Base-by-base conservation (phyloP, 495 filamentous ascomycete genomes). In the Daldinia concentrica region DNA sequence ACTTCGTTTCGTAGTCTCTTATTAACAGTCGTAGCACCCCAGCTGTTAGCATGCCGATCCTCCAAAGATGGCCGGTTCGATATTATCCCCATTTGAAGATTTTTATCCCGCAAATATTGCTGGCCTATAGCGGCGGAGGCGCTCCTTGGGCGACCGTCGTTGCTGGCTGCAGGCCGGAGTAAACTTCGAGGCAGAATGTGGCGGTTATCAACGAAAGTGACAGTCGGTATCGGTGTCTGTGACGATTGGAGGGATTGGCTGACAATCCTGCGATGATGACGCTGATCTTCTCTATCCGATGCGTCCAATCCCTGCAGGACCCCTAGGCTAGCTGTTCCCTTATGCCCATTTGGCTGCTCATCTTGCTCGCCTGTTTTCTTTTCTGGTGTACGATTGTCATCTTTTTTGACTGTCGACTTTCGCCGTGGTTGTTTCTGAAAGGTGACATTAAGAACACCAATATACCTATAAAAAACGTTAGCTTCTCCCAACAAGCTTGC, bases 11-110 rank as follows among this genome's bases (percentile, higher is more conserved):
- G 89, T 19, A 99, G 81, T 66, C 89, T 89, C 62, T 89, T 90
- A 75, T 99, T 99, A 22, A 98, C 92, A 19, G 89, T 95, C 2
- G 95, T 99, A n/a, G 93, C 93, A 12, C 95, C 95, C 96, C 93
- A 98, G 78, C 92, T 95, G 62, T 88, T 86, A n/a, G 84, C 82
- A 69, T 84, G 83, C 15, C 83, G 82, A 11, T 84, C 81, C n/a
- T 80, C 79, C 39, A 86, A 63, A 17, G 66, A 76, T 11, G 85
- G 85, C 6, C 85, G 81, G 22, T 68, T 67, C 30, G 37, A 43
- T 43, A 32, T 19, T 36, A 48, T 58, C 36, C 50, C 36, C 34
- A 41, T 57, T 45, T 43, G 60, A 37, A 37, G 29, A 24, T 39
- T 17, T 34, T 65, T 37, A 52, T 76, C 68, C 58, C 37, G 45